Conservation (phyloP, 2,329 filamentous ascomycete genomes). For the Stylonectria norvegica region DNA sequence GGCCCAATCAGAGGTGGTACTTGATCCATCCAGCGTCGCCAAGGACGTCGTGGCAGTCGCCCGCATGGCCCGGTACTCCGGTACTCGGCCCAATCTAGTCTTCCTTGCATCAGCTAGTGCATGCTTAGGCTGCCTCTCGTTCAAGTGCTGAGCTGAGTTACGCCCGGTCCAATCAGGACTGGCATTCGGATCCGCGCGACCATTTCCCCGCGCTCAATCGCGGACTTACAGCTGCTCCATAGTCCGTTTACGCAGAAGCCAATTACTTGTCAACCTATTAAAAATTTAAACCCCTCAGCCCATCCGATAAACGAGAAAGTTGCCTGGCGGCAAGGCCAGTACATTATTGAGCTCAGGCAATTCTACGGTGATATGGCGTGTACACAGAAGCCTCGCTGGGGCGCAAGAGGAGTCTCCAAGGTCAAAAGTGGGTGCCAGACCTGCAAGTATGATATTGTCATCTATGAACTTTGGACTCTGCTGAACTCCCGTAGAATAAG, state of each 20-base stretch:
- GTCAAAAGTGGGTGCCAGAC: conserved; percentile 11
- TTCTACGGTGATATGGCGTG: not conserved
- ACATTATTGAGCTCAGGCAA: not conserved
- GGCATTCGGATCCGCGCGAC: no score
- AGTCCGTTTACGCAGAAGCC: not conserved
- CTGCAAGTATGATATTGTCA: conserved; percentile 4
- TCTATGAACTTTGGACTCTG: not conserved
- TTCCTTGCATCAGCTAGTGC: no score
- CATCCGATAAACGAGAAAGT: no score
- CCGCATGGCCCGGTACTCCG: no score
- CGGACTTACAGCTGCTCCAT: no score
- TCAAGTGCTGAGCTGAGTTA: not conserved
- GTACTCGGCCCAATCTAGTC: no score
- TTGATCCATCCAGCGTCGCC: not conserved
- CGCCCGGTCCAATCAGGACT: not conserved
- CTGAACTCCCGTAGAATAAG: conserved; percentile 1
- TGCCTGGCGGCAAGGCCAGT: no score
- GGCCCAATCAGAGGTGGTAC: not conserved
- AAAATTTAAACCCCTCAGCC: no score
- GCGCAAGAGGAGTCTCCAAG: conserved; percentile 2
- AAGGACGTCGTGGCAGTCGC: no score
- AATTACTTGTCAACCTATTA: not conserved
- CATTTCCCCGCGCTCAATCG: no score
- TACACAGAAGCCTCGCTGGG: conserved; percentile 1
- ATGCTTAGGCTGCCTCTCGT: no score